Base-by-base conservation (phyloP, 768 basidiomycete species). In the Phlegmacium glaucopus region DNA sequence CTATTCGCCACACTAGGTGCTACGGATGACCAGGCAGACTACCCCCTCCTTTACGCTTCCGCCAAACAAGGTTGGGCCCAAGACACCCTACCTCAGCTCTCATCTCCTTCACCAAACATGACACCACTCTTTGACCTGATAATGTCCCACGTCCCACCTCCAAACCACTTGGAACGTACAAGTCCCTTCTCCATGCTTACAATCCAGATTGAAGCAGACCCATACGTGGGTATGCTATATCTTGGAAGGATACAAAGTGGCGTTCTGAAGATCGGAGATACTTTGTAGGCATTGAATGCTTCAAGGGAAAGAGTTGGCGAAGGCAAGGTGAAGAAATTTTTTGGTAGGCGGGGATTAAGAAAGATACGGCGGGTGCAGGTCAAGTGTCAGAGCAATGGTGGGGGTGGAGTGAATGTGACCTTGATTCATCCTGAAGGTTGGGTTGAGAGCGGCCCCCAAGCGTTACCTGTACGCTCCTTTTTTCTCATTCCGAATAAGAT, bases 31-130 rank as follows among this genome's bases (percentile, higher is more conserved):
- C 76, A 77, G 48, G 74, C 71, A 37, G 75, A 78, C 10, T 78
- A 78, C 44, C 76, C 76, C 9, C 59, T 78, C 0, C 67, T 78
- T 45, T 78, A 78, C 51, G 72, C 75, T 10, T 76, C 74, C 26
- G 75, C 74, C 4, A 76, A 78, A 43, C 72, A 76, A 55, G 76
- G 75, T 12, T 76, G 76, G 75, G 76, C 76, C 1, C 63, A 68
- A 45, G 56, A 59, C 2, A 50, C 63, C 6, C 50, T 57, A 3
- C 59, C 59, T 2, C 42, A 48, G 32, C 54, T 53, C 4, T 29
- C 22, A 22, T 22, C 22, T 22, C 22, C 22, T 22, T 46, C 11
- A 28, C 63, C 10, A 56, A 5, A 22, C 22, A 78, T 78, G 76
- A 65, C 65, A 9, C 69, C 74, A 6, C 61, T 78, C 9, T 74